Base-by-base conservation (phyloP, 78 protist genomes). In the Chrysochromulina parva region DNA sequence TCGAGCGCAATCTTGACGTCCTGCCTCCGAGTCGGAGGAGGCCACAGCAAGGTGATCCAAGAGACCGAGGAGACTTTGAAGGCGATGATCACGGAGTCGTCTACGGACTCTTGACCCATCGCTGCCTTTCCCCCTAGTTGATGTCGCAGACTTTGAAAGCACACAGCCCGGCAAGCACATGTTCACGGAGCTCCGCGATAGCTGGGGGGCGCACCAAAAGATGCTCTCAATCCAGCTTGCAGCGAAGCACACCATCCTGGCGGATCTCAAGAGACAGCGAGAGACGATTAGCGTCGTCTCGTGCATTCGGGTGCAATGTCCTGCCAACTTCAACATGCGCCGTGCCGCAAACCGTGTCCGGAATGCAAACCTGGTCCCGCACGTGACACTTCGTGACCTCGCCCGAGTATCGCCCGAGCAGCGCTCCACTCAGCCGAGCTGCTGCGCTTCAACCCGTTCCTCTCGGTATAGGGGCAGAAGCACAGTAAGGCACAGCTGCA, bases 381-480 rank as follows among this genome's bases (percentile, higher is more conserved):
- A 3, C 28, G 78, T n/a, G 50, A n/a, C 78, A 50, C 28, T 7
- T 28, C 78, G 78, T 50, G 88, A 82, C 53, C 69, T 38, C 38
- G 38, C 38, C 38, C 38, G 38, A 38, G 38, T 38, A 38, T 82
- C 22, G 73, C 10, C 24, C 38, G 55, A 1, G 3, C 60, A 3
- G 67, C 69, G 26, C 58, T 26, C 54, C 53, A n/a, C 69, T 7
- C 58, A 4, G 53, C 4, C 13, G 55, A 24, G 65, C 26, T 82
- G 69, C 52, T 24, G 50, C 48, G 16, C 67, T 58, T 82, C 88
- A 82, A 82, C 52, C 88, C 67, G 11, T 57, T 82, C 55, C 88
- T 82, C 50, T 28, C 48, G 26, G 65, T 10, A 38, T 4, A 3
- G 50, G 2, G 26, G 5, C 16, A n/a, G 73, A 38, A 38, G 38